Base-by-base conservation (phyloP, 163 green algal genomes). In the Volvox carteri region DNA sequence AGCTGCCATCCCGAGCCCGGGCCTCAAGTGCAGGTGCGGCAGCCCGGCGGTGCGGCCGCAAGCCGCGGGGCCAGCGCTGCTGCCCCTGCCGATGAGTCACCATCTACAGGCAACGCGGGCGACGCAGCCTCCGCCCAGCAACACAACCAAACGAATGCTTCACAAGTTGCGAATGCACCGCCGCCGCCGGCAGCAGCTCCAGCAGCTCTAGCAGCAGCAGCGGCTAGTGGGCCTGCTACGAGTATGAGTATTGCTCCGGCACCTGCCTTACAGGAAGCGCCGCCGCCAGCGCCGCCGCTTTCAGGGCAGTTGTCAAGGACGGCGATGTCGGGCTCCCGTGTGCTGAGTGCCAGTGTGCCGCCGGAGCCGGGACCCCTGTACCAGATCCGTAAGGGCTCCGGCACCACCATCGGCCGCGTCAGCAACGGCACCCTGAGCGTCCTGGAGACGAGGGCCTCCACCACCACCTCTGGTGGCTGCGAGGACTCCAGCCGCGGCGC, bases 1-100 rank as follows among this genome's bases (percentile, higher is more conserved):
- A 83, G 68, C 68, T 88, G 68, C 68, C 67, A 52, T 1, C 83
- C 83, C 12, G 83, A 88, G 68, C 83, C 83, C 0, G 48, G 83
- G 23, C 83, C 83, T 39, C 35, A 73, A 35, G 58, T 52, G 60
- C 83, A 88, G 68, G 21, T 81, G 1, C 28, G 41, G 39, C 67
- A 72, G 23, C 16, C 58, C 62, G 39, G 9, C 62, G 23, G 33
- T 62, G 68, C 60, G 0, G 35, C 60, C n/a, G 65, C 48, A 35
- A 68, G 65, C 33, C 65, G 68, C 33, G 83, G 67, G 35, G 72
- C 37, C 41, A 33, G 23, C 73, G 21, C 65, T 56, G 8, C 7
- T 7, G 5, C 54, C 21, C 58, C 9, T 11, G 7, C 58, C 12
- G 2, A 41, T 5, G 65, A 79, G 33, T 72, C 44, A 7, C 18